Base-by-base conservation (phyloP, 371 early-diverging fungal species). In the Dichotomocladium elegans region DNA sequence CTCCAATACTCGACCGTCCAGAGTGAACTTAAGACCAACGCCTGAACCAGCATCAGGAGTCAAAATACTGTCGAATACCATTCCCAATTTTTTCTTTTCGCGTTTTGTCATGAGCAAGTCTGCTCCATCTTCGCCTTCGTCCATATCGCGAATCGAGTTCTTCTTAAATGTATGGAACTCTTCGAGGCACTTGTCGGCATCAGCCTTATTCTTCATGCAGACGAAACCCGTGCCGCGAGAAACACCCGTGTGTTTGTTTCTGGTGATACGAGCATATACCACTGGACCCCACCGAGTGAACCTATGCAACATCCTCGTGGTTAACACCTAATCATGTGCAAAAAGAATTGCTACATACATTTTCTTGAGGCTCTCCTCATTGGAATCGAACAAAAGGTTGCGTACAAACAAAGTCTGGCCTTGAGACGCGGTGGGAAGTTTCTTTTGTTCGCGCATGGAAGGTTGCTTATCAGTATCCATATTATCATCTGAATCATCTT, bases 171-270 rank as follows among this genome's bases (percentile, higher is more conserved):
- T 70, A 12, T 82, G 74, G 29, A 86, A 87, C 33, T 80, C 90
- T 8, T 62, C 77, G 47, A 93, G 67, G 55, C 90, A 90, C 25
- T 68, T 70, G n/a, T 85, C 80, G 1, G 92, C 93, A 56, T 88
- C 90, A 25, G 75, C 78, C 37, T 77, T 63, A 40, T 87, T 74
- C 57, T 66, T 67, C 78, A 90, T 96, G 74, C 90, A 87, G 27
- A 95, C 94, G 66, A 97, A 97, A 11, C 87, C 98, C 8, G 95
- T 93, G 29, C 98, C 98, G 14, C 91, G 83, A 26, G 94, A 87
- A 14, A 84, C 78, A 19, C 89, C 88, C 21, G 93, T 92, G 8
- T 77, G 75, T 8, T 75, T 76, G 63, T 96, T 96, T 60, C 82
- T 79, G 4, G 93, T 91, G 45, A 96, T 83, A 24, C 85, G 75